Evolutionary conservation across 495 filamentous ascomycete genomes (phyloP).

Genomic region (Penicillium odoratum): DNA sequence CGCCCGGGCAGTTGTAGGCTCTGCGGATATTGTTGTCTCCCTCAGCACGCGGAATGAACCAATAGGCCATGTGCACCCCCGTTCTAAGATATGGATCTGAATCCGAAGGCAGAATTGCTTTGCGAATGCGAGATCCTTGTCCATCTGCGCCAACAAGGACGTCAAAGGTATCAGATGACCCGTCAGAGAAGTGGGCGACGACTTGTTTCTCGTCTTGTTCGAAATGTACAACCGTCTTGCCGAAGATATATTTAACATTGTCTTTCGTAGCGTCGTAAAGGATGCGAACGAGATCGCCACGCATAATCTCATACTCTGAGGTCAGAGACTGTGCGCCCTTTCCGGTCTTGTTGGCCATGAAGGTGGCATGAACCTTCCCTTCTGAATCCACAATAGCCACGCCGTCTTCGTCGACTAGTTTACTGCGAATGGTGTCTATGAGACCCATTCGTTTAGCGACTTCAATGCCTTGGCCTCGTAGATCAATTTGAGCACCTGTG

Average conservation of each 20-base stretch:
- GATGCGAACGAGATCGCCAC: slow-evolving; percentile 41
- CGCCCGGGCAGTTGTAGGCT: slow-evolving; percentile 20
- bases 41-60: slow-evolving; percentile 37
- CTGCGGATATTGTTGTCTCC: slow-evolving; percentile 29
- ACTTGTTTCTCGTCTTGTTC: slow-evolving; percentile 30
- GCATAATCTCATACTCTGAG: slow-evolving; percentile 49
- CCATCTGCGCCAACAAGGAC: slow-evolving; percentile 53
- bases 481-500: slow-evolving; percentile 42
- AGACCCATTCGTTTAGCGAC: slow-evolving; percentile 44
- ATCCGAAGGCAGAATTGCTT: slow-evolving; percentile 29
- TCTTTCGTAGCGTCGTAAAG: slow-evolving; percentile 39
- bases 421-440: slow-evolving; percentile 28
- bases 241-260: slow-evolving; percentile 41
- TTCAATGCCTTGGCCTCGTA: slow-evolving; percentile 39
- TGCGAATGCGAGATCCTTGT: slow-evolving; percentile 42
- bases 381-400: slow-evolving; percentile 33
- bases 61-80: slow-evolving; percentile 42
- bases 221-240: slow-evolving; percentile 26
- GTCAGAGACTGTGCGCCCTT: slow-evolving; percentile 36
- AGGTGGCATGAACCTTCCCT: slow-evolving; percentile 22
- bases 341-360: slow-evolving; percentile 35
- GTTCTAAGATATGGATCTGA: slow-evolving; percentile 21
- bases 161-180: slow-evolving; percentile 41
- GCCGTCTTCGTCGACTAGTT: slow-evolving; percentile 36
- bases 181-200: slow-evolving; percentile 39